Evolutionary conservation across 176 grass and related monocot genomes (phyloP), one percentile per base, ranked within the genome.

Genomic region (Triticum turgidum): DNA sequence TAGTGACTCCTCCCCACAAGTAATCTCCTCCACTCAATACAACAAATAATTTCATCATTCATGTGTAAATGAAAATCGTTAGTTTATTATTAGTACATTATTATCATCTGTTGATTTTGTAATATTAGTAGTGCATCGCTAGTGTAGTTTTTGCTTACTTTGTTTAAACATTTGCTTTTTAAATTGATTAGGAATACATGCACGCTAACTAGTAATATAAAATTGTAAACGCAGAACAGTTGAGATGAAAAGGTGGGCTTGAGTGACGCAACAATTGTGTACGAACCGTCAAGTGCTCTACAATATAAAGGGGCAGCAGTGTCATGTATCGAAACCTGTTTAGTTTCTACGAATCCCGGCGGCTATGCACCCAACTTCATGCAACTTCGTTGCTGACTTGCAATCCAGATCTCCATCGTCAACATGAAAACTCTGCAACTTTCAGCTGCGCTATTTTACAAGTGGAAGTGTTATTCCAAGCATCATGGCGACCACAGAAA

Each of bases 371-470:
- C 86, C 63, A 71, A 78, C 82, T 88, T 49, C 52, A 70, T 77
- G 89, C 89, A 91, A 91, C 89, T 91, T 91, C 77, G 89, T 88
- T 82, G 89, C 89, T 59, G 7, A 64, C 22, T 70, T 70, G 64
- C 10, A 5, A 85, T 78, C 86, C 58, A 38, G 82, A 77, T 77
- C 62, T 85, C 86, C 81, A 77, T 69, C 21, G 38, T 5, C 51
- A 58, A 24, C 14, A 78, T 79, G 75, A 41, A 65, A 86, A 38
- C 42, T 69, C 64, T 78, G 52, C 82, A 88, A 65, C 80, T 79
- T 83, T 83, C 7, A 39, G 42, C 54, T 87, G 76, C 22, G 78
- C 82, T 88, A 88, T 85, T 77, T 91, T 91, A 91, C 90, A 91
- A 39, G 77, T 85, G n/a, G 17, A 77, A 65, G 52, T 88, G 52